Conservation (phyloP, 2,329 filamentous ascomycete genomes). For the Stenocarpella maydis region DNA sequence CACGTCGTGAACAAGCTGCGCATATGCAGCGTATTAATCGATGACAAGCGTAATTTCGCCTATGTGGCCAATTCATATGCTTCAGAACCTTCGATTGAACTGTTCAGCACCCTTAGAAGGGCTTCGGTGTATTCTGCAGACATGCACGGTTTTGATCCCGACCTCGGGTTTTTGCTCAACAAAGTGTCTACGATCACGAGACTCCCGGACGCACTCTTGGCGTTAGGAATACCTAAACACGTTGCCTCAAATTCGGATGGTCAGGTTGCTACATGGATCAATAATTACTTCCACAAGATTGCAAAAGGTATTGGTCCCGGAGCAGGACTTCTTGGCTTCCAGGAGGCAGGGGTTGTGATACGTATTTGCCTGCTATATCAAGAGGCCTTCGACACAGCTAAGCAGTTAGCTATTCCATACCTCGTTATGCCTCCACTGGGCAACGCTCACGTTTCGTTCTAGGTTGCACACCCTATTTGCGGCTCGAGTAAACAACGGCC, state of each 20-base stretch:
- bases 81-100: background rate
- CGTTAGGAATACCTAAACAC: background rate
- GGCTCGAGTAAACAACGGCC: background rate
- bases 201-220: background rate
- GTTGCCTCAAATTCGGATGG: background rate
- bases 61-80: background rate
- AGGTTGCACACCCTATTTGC: background rate
- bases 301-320: background rate
- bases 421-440: background rate
- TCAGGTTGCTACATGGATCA: background rate
- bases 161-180: background rate
- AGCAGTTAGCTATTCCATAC: background rate
- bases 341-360: background rate
- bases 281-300: background rate
- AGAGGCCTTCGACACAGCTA: background rate
- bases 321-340: background rate
- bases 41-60: background rate
- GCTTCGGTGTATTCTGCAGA: background rate
- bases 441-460: background rate
- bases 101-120: background rate
- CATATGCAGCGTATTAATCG: background rate
- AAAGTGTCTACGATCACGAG: background rate
- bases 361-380: background rate
- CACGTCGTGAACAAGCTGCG: background rate
- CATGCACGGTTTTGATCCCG: background rate